Evolutionary conservation across 495 filamentous ascomycete species (phyloP), one percentile per base, ranked within the genome.

Genomic region (Melanomma pulvis-pyrius): DNA sequence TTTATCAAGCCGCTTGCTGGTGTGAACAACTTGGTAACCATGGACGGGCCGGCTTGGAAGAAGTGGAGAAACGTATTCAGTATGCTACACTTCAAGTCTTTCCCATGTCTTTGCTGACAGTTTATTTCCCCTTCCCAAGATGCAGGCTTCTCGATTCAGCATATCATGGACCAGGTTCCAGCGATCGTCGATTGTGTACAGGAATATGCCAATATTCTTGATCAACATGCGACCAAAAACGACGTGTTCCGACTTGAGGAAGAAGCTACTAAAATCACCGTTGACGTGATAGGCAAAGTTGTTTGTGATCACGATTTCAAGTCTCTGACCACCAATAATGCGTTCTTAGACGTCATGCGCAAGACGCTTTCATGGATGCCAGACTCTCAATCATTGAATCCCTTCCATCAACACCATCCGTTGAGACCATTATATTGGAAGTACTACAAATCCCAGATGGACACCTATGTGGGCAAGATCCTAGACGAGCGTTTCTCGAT

Each of bases 261-360:
- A 34, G 64, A 56, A n/a, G 65, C 71, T 5, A 77, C 72, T 1
- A 63, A 63, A 24, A 59, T 78, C 0, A 75, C 77, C 19, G 64
- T 80, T 17, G 77, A 80, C 63, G 64, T 80, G 21, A 80, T 80
- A 51, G 78, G 73, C 0, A 67, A 61, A 25, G 59, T 60, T 19
- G 51, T 70, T 44, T 58, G 56, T 13, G 63, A 71, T 34, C 63
- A 67, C 25, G 53, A 61, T 15, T 68, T 68, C 50, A 50, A 57
- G 1, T 47, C 69, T 1, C 54, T 63, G 13, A 57, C 24, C 24
- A 32, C 52, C 13, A 22, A 61, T 0, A 71, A 68, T 30, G 59
- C 63, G 28, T 64, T 68, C 41, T 32, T 64, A 5, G 39, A 55
- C 0, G 1, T 44, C 26, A 48, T 71, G 36, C 52, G 63, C 0